These are phyloP conservation scores for Plenodomus tracheiphilus DNA, from an alignment of 2,329 filamentous ascomycete genomes.

Conservation along the genomic window DNA sequence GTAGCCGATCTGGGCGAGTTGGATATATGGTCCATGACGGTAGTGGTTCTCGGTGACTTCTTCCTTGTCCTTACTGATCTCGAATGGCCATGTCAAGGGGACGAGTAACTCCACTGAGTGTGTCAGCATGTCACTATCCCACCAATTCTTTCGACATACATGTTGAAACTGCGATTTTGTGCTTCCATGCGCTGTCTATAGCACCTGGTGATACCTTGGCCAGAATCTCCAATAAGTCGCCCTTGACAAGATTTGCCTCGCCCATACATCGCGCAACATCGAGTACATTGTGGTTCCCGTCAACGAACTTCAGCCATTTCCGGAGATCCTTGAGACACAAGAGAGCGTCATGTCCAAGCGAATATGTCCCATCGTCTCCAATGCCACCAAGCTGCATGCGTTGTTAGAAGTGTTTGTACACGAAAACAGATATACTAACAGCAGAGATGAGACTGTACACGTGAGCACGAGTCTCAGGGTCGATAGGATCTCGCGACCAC, in stretches of 20 bases:
- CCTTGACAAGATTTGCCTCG: conserved; percentile 88
- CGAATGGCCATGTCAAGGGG: conserved; percentile 91
- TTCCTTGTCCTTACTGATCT: conserved; percentile 65
- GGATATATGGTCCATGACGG: conserved; percentile 84
- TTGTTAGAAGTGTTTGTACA: conserved; percentile 12
- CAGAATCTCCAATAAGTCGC: conserved; percentile 87
- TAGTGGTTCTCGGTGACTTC: conserved; percentile 92
- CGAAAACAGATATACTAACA: conserved; percentile 56
- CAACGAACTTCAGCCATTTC: conserved; percentile 92
- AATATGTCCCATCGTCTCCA: conserved; percentile 79
- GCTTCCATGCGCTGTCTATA: conserved; percentile 73
- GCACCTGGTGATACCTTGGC: conserved; percentile 72
- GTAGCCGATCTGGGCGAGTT: conserved; percentile 85
- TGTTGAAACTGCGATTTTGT: conserved; percentile 80
- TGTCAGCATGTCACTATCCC: conserved; percentile 17
- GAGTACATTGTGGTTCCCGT: conserved; percentile 89
- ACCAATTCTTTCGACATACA: conserved; percentile 44
- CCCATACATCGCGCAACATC: conserved; percentile 92
- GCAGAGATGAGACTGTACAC: conserved; percentile 93
- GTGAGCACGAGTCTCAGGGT: conserved; percentile 90
- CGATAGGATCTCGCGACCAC: conserved; percentile 60
- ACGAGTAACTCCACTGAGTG: conserved; percentile 77
- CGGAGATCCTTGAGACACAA: conserved; percentile 92
- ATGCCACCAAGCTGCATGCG: conserved; percentile 77
- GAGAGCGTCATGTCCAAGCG: conserved; percentile 89